Conservation (phyloP, 208 protist species). For the Wallacemonas sp. region DNA sequence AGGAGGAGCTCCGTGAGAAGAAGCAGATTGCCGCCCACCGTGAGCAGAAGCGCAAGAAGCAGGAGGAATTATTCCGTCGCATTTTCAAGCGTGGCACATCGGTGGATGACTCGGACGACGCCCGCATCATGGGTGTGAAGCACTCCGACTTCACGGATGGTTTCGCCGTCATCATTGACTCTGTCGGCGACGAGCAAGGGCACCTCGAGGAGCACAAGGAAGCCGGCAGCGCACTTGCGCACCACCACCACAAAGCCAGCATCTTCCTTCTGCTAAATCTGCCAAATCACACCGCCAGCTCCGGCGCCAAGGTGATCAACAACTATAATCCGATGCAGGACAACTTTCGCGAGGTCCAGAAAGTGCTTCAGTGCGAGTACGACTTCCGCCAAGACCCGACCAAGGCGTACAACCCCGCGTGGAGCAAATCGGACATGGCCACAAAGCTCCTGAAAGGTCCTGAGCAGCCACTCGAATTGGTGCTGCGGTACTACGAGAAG, state of each 20-base stretch:
- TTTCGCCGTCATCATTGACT: conserved; percentile 75
- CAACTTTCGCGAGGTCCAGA: conserved; percentile 49
- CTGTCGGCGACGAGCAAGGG: conserved; percentile 51
- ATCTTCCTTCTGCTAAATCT: conserved; percentile 74
- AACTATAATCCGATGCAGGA: conserved; percentile 53
- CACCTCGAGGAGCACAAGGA: conserved; percentile 33
- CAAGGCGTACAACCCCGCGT: conserved; percentile 27
- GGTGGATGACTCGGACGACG: conserved; percentile 57
- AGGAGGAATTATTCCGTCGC: conserved; percentile 62
- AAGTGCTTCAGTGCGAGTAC: conserved; percentile 62
- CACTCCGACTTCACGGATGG: conserved; percentile 74
- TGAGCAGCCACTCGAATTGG: conserved; percentile 72
- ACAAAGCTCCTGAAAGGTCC: conserved; percentile 36
- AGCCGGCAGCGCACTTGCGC: conserved; percentile 24
- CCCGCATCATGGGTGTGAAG: conserved; percentile 76
- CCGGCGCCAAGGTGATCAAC: conserved; percentile 40
- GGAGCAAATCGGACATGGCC: conserved; percentile 17
- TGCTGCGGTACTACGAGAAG: conserved; percentile 75
- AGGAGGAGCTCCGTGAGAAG: conserved; percentile 34
- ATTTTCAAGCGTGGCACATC: conserved; percentile 75
- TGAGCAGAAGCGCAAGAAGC: conserved; percentile 39
- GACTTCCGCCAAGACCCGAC: conserved; percentile 67
- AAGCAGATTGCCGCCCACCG: conserved; percentile 28
- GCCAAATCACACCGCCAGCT: conserved; percentile 41
- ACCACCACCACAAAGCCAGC: conserved; percentile 53